Evolutionary conservation across 768 basidiomycete genomes (phyloP), one percentile per base, ranked within the genome.

Genomic region (Tylopilus rubrobrunneus): DNA sequence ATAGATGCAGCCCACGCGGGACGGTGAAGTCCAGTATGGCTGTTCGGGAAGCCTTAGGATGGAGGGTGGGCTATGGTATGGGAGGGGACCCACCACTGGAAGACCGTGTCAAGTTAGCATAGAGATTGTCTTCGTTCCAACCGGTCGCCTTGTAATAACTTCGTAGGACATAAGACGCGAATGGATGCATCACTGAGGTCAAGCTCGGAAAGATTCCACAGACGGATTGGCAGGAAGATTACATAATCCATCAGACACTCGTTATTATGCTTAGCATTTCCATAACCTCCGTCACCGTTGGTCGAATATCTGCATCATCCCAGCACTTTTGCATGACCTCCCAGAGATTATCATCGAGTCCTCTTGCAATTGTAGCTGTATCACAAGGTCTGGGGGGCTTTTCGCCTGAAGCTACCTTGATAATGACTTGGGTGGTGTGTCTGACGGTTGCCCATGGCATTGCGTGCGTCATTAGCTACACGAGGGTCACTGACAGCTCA

Each of bases 81-180:
- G 17, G 23, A 37, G 62, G 68, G 31, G 28, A 58, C 72, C 45
- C 55, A 96, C 93, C 89, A 73, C 81, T 86, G 2, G 94, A 96
- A 34, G 92, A 89, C 51, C 91, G 83, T 1, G 92, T 97, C 42
- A 98, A 63, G 59, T 95, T 92, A 3, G 88, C 83, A 64, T 92
- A 98, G 21, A 96, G 76, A 64, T 96, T 96, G 71, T 98, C 95
- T 67, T 96, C 92, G 62, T 93, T 94, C 96, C 96, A 98, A 57
- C 92, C 90, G 31, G 92, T 97, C n/a, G 84, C 85, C 59, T 82
- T 81, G 76, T 92, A 94, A 71, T 96, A 98, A 68, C 80, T 86
- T 58, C 88, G 86, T 36, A 98, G 77, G 52, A 98, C 87, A 73
- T 92, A 91, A 14, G 89, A 82, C 37, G 90, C 86, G 64, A 92